Evolutionary conservation across 805 yeast species (phyloP).

Genomic region (Nakazawaea ishiwadae): DNA sequence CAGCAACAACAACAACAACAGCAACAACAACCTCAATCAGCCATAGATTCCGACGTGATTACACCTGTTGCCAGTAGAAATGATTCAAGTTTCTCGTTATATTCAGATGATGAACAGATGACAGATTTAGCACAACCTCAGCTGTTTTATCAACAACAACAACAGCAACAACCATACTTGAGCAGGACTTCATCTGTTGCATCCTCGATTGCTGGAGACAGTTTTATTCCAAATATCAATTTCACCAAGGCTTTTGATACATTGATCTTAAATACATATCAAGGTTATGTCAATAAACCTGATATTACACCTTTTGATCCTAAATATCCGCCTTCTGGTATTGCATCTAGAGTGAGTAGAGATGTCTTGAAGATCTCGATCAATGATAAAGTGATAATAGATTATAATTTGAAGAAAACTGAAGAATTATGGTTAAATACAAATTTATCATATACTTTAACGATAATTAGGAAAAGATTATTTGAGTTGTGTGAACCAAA

Average conservation of each 20-base stretch:
- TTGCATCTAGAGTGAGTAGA: slow-evolving; percentile 55
- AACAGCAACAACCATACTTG: slow-evolving; percentile 5
- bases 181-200: slow-evolving; percentile 13
- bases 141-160: slow-evolving; percentile 1
- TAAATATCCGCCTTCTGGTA: slow-evolving; percentile 62
- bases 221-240: slow-evolving; percentile 19
- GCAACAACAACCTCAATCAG: slow-evolving; percentile 3
- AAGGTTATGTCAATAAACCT: slow-evolving; percentile 48
- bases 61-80: slow-evolving; percentile 13
- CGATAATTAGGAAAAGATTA: slow-evolving; percentile 27
- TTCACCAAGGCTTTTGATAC: slow-evolving; percentile 38
- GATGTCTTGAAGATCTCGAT: slow-evolving; percentile 35
- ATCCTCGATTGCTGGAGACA: slow-evolving; percentile 11
- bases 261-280: slow-evolving; percentile 41
- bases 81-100: slow-evolving; percentile 13
- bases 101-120: slow-evolving; percentile 16
- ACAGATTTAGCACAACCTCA: slow-evolving; percentile 6
- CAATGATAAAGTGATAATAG: slow-evolving; percentile 19
- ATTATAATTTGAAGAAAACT: slow-evolving; percentile 18
- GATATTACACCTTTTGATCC: slow-evolving; percentile 65
- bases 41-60: background rate
- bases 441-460: slow-evolving; percentile 22
- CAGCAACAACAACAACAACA: slow-evolving; percentile 1
- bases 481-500: slow-evolving; percentile 24
- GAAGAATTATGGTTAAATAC: slow-evolving; percentile 23